Percentiles rank a stretch among this genome's conserved stretches.
Evolutionary conservation across 2,329 filamentous ascomycete genomes (phyloP).

Genomic region (Colletotrichum brevisporum): DNA sequence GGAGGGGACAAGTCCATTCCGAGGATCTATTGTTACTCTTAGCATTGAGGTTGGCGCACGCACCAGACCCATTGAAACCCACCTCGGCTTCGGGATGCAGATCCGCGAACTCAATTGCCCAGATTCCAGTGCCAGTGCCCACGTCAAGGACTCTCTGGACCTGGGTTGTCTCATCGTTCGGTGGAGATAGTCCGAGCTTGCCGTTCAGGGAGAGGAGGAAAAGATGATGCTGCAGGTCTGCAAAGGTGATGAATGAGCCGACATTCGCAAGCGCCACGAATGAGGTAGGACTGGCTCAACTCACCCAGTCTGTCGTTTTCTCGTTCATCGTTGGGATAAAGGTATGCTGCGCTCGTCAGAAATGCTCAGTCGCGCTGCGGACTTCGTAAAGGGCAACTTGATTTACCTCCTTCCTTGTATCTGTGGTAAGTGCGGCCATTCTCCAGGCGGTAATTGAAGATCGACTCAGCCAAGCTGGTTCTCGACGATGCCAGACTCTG

Average conservation of each 20-base stretch:
- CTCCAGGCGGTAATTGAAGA: constrained; percentile 43
- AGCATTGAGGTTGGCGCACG: not conserved
- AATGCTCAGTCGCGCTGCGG: not conserved
- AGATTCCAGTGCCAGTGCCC: not conserved
- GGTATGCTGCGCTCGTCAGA: not conserved
- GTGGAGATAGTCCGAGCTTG: not conserved
- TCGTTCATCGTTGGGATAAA: not conserved
- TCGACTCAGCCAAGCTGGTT: not conserved
- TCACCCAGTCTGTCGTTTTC: constrained; percentile 11
- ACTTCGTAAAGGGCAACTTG: no score
- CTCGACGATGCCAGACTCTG: not conserved
- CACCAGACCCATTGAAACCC: not conserved
- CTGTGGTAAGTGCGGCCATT: constrained; percentile 47
- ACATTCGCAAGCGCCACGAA: not conserved
- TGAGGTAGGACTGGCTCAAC: no score
- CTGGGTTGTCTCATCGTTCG: not conserved
- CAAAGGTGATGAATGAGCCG: not conserved
- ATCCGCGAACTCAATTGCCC: not conserved
- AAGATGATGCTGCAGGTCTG: constrained; percentile 10
- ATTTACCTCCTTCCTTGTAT: constrained; percentile 46
- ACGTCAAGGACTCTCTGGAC: not conserved
- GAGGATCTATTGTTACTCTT: not conserved
- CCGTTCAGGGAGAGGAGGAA: not conserved
- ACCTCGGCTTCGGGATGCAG: not conserved
- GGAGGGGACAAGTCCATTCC: not conserved